Evolutionary conservation across 2,329 filamentous ascomycete species (phyloP).

Genomic region (Myriosclerotinia scirpicola): DNA sequence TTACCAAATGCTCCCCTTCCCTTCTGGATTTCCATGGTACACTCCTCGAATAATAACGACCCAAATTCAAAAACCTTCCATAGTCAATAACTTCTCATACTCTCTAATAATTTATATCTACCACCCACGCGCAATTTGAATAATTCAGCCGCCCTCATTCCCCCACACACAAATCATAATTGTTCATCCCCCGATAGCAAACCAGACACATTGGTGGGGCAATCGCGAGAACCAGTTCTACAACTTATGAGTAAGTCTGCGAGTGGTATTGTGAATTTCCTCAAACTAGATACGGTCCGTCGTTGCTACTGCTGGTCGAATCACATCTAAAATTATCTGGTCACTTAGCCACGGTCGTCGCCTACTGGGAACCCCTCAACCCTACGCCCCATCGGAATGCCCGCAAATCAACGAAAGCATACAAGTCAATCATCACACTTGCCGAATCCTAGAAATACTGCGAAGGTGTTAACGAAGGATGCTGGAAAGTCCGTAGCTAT

Average conservation of each 20-base stretch:
- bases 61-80: background rate
- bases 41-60: conserved; percentile 7
- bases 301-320: conserved; percentile 18
- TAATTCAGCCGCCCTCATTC: background rate
- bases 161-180: conserved; percentile 23
- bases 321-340: conserved; percentile 11
- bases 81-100: conserved; percentile 16
- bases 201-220: conserved; percentile 40
- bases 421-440: conserved; percentile 52
- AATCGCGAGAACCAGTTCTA: conserved; percentile 27
- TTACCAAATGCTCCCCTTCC: background rate
- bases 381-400: conserved; percentile 44
- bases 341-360: conserved; percentile 16
- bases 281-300: background rate
- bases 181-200: conserved; percentile 27
- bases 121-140: conserved; percentile 12
- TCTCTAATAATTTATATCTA: background rate
- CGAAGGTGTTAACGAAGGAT: conserved; percentile 68
- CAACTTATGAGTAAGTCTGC: conserved; percentile 20
- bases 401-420: conserved; percentile 54
- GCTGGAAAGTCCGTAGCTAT: conserved; percentile 68
- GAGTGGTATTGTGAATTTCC: conserved; percentile 7
- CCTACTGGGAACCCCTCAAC: conserved; percentile 20
- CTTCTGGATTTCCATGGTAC: conserved; percentile 17
- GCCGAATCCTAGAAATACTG: conserved; percentile 51